Evolutionary conservation across 805 yeast species (phyloP).

Genomic region (Pichia nanzhaoensis): DNA sequence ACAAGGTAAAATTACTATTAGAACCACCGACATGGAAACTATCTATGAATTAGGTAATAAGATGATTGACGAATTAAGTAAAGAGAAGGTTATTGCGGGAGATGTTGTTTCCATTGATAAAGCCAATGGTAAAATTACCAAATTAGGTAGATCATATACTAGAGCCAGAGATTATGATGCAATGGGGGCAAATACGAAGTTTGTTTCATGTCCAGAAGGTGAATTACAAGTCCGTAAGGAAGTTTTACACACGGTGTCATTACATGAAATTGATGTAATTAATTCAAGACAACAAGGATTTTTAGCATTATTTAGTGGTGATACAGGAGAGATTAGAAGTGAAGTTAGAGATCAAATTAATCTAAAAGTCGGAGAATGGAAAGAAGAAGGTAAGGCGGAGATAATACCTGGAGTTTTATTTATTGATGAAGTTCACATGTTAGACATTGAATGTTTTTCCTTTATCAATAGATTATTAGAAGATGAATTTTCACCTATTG

Average conservation of each 20-base stretch:
- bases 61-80: constrained; percentile 81
- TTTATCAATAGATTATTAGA: constrained; percentile 92
- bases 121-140: constrained; percentile 93
- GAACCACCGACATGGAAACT: constrained; percentile 88
- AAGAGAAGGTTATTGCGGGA: constrained; percentile 90
- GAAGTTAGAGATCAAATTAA: constrained; percentile 65
- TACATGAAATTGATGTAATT: constrained; percentile 94
- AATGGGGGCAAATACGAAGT: constrained; percentile 84
- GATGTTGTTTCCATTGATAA: constrained; percentile 97
- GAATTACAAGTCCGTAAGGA: constrained; percentile 98
- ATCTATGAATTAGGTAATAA: constrained; percentile 45
- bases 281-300: constrained; percentile 89
- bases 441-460: constrained; percentile 93
- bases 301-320: constrained; percentile 49
- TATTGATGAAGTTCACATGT: constrained; percentile 97
- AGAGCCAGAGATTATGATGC: constrained; percentile 97
- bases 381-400: constrained; percentile 97
- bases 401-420: constrained; percentile 95
- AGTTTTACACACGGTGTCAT: constrained; percentile 93
- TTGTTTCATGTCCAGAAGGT: constrained; percentile 97
- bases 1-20: constrained; percentile 78
- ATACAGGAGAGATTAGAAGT: constrained; percentile 87
- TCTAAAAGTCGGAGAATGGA: constrained; percentile 84
- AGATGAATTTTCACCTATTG: constrained; percentile 87
- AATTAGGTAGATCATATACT: constrained; percentile 98